These are phyloP conservation scores for Epipyxis sp. DNA, from an alignment of 108 stramenopile species.

Conservation along the genomic window DNA sequence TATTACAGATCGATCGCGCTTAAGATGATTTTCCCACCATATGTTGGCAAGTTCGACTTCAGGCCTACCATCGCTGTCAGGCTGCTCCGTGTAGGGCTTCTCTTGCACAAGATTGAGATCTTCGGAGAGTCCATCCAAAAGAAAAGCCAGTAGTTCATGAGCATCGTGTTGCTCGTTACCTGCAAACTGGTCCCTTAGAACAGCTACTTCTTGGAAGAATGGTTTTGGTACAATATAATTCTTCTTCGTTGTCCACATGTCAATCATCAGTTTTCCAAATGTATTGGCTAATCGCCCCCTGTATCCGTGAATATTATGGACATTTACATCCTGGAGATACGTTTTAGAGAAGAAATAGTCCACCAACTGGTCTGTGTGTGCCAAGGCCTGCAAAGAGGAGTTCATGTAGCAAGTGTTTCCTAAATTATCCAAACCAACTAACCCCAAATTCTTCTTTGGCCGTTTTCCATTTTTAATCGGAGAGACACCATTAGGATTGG, in stretches of 20 bases:
- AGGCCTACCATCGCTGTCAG: conserved; percentile 40
- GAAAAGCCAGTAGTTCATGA: conserved; percentile 57
- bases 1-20: conserved; percentile 41
- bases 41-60: conserved; percentile 48
- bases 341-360: conserved; percentile 75
- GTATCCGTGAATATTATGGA: conserved; percentile 79
- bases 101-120: conserved; percentile 44
- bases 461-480: background rate
- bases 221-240: background rate
- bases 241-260: conserved; percentile 63
- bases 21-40: conserved; percentile 49
- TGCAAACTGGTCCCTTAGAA: conserved; percentile 72
- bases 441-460: background rate
- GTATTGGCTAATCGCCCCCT: conserved; percentile 85
- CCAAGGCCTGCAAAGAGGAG: conserved; percentile 85
- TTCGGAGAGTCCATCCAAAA: conserved; percentile 44
- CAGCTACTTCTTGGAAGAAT: conserved; percentile 70
- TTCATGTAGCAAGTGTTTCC: conserved; percentile 92
- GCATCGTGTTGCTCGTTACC: conserved; percentile 94
- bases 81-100: conserved; percentile 48
- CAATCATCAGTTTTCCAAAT: conserved; percentile 71
- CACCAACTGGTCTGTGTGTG: conserved; percentile 76
- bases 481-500: too few relatives aligned
- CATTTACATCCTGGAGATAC: conserved; percentile 78
- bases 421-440: conserved; percentile 42